Evolutionary conservation across 352 stramenopile genomes (phyloP), one percentile per base, ranked within the genome.

Genomic region (Phytophthora pisi): DNA sequence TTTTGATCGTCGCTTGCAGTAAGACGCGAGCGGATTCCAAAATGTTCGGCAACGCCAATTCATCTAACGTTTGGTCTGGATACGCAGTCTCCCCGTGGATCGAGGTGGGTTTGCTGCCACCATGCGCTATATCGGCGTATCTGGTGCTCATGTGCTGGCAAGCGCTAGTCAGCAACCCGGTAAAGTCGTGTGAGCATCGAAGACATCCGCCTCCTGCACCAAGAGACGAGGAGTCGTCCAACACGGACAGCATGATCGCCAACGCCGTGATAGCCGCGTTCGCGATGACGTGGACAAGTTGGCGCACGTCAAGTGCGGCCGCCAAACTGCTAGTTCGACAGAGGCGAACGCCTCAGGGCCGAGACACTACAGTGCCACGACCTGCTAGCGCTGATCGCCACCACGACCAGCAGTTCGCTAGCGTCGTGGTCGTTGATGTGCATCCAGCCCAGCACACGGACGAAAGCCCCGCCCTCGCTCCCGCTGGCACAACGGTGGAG

Each of bases 111-210:
- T 71, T 96, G 20, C 68, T 97, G 7, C 88, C 86, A 26, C 85
- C 90, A 0, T 92, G 88, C 42, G 74, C 88, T 31, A 84, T 97
- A 18, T 81, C 78, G 1, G 77, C 79, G 4, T 94, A 94, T 42
- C 59, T 93, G 16, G 81, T 92, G 18, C 68, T 89, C 36, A 82
- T 91, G 76, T 92, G 84, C 68, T 94, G 86, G 86, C 79, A 91
- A 64, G 79, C 86, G 6, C 64, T 94, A 7, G 78, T 69, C 13
- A 91, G 79, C 50, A 86, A 89, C 36, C 79, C 81, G 0, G 51
- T 82, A 51, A 82, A 82, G 56, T 69, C 68, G 2, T 90, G 81
- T 28, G 68, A 87, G 42, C 31, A 49, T 23, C 47, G 26, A 13
- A n/a, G 52, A 15, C 52, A 70, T 1, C 60, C 46, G 13, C 52